Evolutionary conservation across 176 grass and related monocot species (phyloP).

Genomic region (Zoysia pacifica): DNA sequence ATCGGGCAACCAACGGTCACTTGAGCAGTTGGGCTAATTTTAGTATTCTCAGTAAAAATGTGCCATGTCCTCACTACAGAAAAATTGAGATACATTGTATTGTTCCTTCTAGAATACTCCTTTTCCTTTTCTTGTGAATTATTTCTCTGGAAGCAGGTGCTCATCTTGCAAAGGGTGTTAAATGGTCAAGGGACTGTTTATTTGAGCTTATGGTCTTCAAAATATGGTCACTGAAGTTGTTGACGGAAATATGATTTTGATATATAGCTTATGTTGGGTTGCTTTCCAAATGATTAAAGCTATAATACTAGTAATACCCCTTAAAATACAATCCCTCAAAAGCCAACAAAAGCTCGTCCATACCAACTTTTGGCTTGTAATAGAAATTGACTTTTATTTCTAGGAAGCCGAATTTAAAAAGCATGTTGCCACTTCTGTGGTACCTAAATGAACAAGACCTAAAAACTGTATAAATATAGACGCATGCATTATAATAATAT

Average conservation of each 20-base stretch:
- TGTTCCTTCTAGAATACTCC: not conserved
- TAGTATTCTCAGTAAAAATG: not conserved
- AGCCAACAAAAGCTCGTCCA: not conserved
- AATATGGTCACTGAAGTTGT: not conserved
- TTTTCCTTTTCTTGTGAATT: not conserved
- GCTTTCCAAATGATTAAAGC: not conserved
- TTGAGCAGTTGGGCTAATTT: not conserved
- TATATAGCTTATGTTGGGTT: not conserved
- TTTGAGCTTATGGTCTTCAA: not conserved
- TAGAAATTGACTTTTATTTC: not conserved
- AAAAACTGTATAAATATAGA: not conserved
- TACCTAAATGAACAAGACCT: no score
- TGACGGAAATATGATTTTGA: not conserved
- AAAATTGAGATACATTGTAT: not conserved
- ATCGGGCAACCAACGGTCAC: not conserved
- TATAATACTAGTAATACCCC: not conserved
- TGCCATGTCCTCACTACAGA: not conserved
- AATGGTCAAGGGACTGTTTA: not conserved
- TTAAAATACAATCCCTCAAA: not conserved
- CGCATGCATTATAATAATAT: not conserved
- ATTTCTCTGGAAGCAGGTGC: not conserved
- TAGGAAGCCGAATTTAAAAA: not conserved
- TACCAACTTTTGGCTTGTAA: not conserved
- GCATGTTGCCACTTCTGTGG: no score
- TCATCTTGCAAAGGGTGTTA: not conserved